These are phyloP conservation scores for Apostasia ramifera DNA, from an alignment of 106 monocot species.

Conservation along the genomic window DNA sequence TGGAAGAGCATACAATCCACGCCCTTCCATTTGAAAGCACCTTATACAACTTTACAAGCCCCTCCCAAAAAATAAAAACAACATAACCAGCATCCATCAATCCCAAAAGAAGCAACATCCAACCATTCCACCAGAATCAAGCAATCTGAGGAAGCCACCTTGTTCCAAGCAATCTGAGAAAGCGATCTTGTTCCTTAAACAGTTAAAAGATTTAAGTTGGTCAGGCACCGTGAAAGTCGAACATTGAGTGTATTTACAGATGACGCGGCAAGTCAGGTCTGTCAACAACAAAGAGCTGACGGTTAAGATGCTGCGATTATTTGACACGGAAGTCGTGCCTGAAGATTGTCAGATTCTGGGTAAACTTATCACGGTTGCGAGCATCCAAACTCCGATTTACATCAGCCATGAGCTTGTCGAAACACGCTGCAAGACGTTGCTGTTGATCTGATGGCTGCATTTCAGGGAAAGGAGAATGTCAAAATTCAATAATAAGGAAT, in stretches of 20 bases:
- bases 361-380: slow-evolving; percentile 87
- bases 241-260: slow-evolving; percentile 10
- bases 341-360: slow-evolving; percentile 82
- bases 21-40: neutral
- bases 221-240: too few species aligned
- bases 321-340: slow-evolving; percentile 87
- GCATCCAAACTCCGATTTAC: slow-evolving; percentile 83
- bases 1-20: neutral
- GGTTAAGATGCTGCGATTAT: slow-evolving; percentile 10
- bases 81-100: neutral
- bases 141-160: neutral
- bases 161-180: neutral
- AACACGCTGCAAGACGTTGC: slow-evolving; percentile 65
- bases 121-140: slow-evolving; percentile 6
- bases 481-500: neutral
- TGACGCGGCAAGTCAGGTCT: neutral
- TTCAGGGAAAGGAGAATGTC: slow-evolving; percentile 1
- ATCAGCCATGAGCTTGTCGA: slow-evolving; percentile 94
- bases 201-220: neutral
- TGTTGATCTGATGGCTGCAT: slow-evolving; percentile 83
- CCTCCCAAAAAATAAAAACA: neutral
- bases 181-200: neutral
- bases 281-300: neutral
- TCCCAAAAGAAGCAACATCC: neutral
- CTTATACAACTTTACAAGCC: neutral